A percentile compares a stretch with the other conserved stretches of the same genome.
Conservation (phyloP, 1,284 basidiomycete species). For the Cerrena zonata region DNA sequence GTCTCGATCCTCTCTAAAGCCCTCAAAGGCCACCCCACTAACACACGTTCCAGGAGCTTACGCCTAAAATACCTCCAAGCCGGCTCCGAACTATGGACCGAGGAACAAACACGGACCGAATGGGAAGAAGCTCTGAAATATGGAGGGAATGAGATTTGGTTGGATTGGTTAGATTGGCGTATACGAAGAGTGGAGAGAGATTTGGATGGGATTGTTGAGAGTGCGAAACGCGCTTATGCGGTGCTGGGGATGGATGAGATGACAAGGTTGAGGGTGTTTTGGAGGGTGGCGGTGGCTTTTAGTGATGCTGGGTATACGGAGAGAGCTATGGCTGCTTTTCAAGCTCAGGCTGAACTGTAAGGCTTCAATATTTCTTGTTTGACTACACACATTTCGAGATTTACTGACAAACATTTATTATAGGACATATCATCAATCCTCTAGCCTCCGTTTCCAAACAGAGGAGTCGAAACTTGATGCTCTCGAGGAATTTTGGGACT, state of each 20-base stretch:
- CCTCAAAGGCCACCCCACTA: constrained; percentile 47
- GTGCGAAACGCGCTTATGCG: constrained; percentile 39
- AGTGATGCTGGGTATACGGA: constrained; percentile 59
- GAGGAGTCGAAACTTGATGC: constrained; percentile 45
- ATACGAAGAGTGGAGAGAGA: constrained; percentile 42
- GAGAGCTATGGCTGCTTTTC: constrained; percentile 66
- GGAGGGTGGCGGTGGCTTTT: constrained; percentile 64
- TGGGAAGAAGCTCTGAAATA: constrained; percentile 64
- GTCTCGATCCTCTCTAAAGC: constrained; percentile 65
- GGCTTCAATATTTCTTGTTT: constrained; percentile 21
- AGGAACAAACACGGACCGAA: constrained; percentile 48
- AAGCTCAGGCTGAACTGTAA: constrained; percentile 73
- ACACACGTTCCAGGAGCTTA: constrained; percentile 44
- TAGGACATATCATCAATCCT: constrained; percentile 54
- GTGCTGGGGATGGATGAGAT: constrained; percentile 42
- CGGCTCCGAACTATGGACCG: constrained; percentile 67
- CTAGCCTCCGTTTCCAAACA: constrained; percentile 34
- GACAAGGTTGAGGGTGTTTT: constrained; percentile 59
- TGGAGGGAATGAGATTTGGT: constrained; percentile 34
- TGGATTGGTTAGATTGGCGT: constrained; percentile 75
- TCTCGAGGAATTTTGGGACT: constrained; percentile 75
- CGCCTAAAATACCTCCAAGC: constrained; percentile 62
- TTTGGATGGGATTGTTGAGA: constrained; percentile 47
- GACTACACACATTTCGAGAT: neutral
- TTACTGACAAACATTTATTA: neutral